These are phyloP conservation scores for Hordeum marinum DNA, from an alignment of 176 grass and related monocot species.

Conservation along the genomic window DNA sequence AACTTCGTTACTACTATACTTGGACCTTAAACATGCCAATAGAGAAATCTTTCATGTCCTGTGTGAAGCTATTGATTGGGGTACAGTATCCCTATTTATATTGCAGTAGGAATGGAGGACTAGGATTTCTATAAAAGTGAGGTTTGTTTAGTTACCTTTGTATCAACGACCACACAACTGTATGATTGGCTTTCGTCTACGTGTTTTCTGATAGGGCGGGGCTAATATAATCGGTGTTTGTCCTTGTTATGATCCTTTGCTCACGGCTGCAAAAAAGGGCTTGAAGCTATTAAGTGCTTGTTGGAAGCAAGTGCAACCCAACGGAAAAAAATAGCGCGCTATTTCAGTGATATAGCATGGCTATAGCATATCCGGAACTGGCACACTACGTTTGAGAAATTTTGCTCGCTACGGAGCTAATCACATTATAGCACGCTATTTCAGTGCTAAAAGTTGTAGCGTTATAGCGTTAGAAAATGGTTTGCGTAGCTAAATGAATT, in stretches of 20 bases:
- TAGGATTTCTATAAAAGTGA: background rate
- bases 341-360: no score
- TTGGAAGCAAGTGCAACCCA: background rate
- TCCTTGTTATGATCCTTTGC: background rate
- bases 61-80: slow-evolving; percentile 32
- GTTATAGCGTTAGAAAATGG: no score
- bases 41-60: background rate
- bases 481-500: no score
- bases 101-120: no score
- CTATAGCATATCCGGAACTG: no score
- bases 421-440: no score
- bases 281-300: background rate
- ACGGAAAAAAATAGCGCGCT: no score
- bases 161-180: background rate
- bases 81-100: background rate
- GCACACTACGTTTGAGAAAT: no score
- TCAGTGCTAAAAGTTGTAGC: no score
- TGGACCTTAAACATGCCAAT: slow-evolving; percentile 6
- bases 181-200: background rate
- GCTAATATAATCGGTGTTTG: background rate
- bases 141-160: background rate
- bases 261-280: background rate
- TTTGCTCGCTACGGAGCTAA: no score
- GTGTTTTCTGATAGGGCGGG: background rate
- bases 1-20: background rate